These are phyloP conservation scores for Alternaria metachromatica DNA, from an alignment of 2,329 filamentous ascomycete species.

Conservation along the genomic window DNA sequence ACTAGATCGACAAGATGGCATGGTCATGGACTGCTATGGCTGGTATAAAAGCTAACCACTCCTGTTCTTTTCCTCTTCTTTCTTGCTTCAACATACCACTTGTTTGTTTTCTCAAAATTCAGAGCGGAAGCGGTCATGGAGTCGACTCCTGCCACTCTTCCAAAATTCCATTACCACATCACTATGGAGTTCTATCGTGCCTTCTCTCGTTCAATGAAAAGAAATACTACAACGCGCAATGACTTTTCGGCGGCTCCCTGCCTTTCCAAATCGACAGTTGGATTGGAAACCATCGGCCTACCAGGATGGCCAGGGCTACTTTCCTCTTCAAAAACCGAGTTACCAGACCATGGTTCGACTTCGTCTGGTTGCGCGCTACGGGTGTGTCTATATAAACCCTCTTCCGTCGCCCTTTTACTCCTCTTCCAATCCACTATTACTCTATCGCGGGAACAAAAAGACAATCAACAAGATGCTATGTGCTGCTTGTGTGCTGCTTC, in stretches of 20 bases:
- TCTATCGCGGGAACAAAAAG: neutral
- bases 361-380: neutral
- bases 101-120: too few relatives aligned
- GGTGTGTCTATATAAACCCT: neutral
- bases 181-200: neutral
- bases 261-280: neutral
- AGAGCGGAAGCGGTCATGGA: too few relatives aligned
- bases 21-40: neutral
- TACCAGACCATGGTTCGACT: neutral
- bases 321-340: neutral
- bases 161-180: accelerated
- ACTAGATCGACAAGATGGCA: too few relatives aligned
- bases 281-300: neutral
- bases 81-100: neutral
- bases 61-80: neutral
- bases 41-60: neutral
- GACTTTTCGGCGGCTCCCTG: neutral
- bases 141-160: neutral
- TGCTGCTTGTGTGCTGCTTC: neutral
- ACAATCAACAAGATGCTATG: too few relatives aligned
- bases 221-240: neutral
- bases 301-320: neutral
- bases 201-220: neutral
- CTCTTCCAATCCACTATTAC: neutral
- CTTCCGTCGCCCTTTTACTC: neutral